phyloP scores from a whole-genome alignment of 73 alveolate genomes.

The Breviolum minutum region DNA sequence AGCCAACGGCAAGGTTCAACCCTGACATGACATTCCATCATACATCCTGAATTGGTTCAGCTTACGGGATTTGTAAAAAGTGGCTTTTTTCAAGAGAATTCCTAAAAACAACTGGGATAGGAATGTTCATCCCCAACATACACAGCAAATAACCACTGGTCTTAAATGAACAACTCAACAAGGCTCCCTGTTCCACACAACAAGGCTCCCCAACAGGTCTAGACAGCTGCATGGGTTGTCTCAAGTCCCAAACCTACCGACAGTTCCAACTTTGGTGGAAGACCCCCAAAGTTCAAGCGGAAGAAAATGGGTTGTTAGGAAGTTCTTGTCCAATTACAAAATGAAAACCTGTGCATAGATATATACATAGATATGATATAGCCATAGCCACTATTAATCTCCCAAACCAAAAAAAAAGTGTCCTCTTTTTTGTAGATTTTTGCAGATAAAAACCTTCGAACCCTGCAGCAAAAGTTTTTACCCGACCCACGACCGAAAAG shows the following conservation, averaged over 20 bases:
- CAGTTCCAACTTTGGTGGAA: neutral
- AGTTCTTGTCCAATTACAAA: neutral
- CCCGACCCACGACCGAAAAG: neutral
- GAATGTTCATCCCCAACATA: no score
- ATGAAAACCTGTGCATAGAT: no score
- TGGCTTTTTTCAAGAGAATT: no score
- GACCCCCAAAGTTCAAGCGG: no score
- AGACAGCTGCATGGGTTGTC: constrained; percentile 40
- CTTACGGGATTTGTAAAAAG: neutral
- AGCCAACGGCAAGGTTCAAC: neutral
- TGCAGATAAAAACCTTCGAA: neutral
- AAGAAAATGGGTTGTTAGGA: neutral
- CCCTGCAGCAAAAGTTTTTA: no score
- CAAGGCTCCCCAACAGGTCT: neutral
- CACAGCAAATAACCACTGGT: no score
- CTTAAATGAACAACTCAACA: no score
- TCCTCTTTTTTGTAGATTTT: neutral
- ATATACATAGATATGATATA: no score
- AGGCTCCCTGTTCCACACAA: no score
- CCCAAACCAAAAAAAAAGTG: neutral
- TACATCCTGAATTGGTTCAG: neutral
- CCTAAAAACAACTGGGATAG: no score
- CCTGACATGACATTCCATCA: neutral
- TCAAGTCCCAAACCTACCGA: constrained; percentile 52
- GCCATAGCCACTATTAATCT: neutral